Evolutionary conservation across 2,329 filamentous ascomycete genomes (phyloP), one percentile per base, ranked within the genome.

Genomic region (Penicillium oxalicum): DNA sequence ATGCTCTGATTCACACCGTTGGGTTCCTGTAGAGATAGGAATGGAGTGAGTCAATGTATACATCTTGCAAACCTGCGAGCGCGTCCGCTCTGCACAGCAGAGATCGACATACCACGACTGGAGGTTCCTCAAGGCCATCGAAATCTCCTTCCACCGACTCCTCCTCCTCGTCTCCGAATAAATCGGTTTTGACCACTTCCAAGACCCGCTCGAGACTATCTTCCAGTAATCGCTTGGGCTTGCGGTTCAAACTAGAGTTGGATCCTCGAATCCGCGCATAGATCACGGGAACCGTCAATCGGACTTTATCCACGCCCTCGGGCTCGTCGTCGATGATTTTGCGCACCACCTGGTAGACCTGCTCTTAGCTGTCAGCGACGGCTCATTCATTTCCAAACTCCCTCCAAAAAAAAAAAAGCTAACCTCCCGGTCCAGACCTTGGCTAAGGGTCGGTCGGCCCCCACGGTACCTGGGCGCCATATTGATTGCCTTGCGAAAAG

Each of bases 171-270:
- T 79, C 77, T 40, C 74, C 77, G 11, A 74, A 67, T 51, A 83
- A 79, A 56, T 88, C 81, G 55, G 77, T 73, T 47, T 83, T 85
- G 4, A 91, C 74, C 13, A 89, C 81, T 6, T 84, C 80, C 12
- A 96, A 72, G 0, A 91, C 88, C 6, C 88, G 78, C 53, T 95
- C 89, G 54, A 97, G 88, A 33, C 87, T 86, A 54, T 93, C 87
- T 66, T 95, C 88, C 1, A 97, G 72, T 0, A 86, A 76, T 52
- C 83, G 84, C 68, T 93, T 95, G 35, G 88, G 89, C 57, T 87
- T 83, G 24, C 93, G 78, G 54, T 87, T 88, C 24, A 97, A 71
- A 45, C 86, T 90, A 0, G 90, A 95, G 66, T 96, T 96, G 11
- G 90, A 95, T 44, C 76, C 74, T 59, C 90, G 88, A 53, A 97